A percentile compares a stretch with the other conserved stretches of the same genome.
Evolutionary conservation across 352 stramenopile genomes (phyloP).

Genomic region (Phytophthora melonis): DNA sequence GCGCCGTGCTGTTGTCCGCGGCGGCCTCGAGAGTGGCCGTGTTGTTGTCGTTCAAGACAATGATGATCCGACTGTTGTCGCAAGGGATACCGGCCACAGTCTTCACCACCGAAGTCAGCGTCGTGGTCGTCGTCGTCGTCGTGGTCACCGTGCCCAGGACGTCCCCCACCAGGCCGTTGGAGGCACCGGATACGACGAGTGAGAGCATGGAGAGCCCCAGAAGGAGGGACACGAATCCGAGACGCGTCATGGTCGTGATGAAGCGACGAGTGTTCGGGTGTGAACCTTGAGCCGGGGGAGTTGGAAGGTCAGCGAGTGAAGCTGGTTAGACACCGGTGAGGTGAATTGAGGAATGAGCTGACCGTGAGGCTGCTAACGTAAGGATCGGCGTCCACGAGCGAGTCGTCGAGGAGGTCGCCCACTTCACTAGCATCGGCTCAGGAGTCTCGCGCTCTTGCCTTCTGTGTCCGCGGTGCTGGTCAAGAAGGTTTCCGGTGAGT

Average conservation of each 20-base stretch:
- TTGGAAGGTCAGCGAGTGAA: constrained; percentile 12
- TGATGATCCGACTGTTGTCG: constrained; percentile 26
- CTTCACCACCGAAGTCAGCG: constrained; percentile 29
- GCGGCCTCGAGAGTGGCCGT: constrained; percentile 10
- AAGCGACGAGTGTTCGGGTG: not conserved
- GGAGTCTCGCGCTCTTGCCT: constrained; percentile 16
- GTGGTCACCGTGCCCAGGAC: constrained; percentile 1
- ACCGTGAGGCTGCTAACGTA: not conserved
- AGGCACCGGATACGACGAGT: constrained; percentile 21
- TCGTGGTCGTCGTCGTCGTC: not conserved
- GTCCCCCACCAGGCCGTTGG: constrained; percentile 13
- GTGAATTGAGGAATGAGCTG: constrained; percentile 50
- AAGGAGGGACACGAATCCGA: constrained; percentile 17
- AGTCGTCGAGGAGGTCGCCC: not conserved
- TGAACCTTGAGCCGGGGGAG: not conserved
- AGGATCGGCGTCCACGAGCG: not conserved
- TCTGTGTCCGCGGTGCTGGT: constrained; percentile 3
- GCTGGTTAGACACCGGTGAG: constrained; percentile 38
- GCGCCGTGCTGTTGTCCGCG: constrained; percentile 17
- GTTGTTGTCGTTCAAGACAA: constrained; percentile 24
- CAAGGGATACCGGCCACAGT: constrained; percentile 8
- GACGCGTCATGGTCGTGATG: constrained; percentile 28
- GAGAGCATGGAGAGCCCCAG: constrained; percentile 7
- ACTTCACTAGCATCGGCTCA: constrained; percentile 9
- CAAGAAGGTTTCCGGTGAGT: constrained; percentile 12